Conservation (phyloP, 768 basidiomycete genomes). For the Pulveroboletus ravenelii region DNA sequence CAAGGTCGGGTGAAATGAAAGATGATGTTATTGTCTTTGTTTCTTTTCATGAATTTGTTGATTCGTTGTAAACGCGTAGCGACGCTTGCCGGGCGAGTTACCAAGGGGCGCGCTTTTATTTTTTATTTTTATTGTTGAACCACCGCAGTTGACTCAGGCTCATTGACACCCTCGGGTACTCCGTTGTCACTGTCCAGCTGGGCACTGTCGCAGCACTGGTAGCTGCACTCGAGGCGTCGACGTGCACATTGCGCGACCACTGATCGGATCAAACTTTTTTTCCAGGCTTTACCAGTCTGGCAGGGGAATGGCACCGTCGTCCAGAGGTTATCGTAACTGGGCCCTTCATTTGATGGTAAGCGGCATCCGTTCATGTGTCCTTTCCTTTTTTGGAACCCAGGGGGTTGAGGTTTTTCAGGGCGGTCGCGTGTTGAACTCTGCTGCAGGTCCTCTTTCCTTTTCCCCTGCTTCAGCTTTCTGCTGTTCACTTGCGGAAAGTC, state of each 20-base stretch:
- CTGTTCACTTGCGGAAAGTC: slow-evolving; percentile 37
- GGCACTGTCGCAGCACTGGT: too few relatives aligned
- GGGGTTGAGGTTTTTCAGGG: slow-evolving; percentile 34
- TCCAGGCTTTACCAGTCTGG: not conserved
- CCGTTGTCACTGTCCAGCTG: too few relatives aligned
- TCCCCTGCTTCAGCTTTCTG: slow-evolving; percentile 24
- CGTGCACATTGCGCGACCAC: too few relatives aligned
- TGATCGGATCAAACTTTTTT: not conserved
- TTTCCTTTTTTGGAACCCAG: slow-evolving; percentile 28
- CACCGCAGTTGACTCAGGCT: too few relatives aligned
- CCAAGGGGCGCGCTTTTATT: not conserved
- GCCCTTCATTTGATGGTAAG: slow-evolving; percentile 24
- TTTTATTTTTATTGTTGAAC: too few relatives aligned
- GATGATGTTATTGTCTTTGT: slow-evolving; percentile 21
- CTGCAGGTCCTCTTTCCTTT: slow-evolving; percentile 13
- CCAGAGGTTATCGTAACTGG: slow-evolving; percentile 8
- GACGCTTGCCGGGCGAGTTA: slow-evolving; percentile 12
- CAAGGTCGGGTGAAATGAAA: slow-evolving; percentile 1
- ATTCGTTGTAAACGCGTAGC: slow-evolving; percentile 20
- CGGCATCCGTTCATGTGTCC: slow-evolving; percentile 13
- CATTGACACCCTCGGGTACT: too few relatives aligned
- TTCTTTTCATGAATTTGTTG: not conserved
- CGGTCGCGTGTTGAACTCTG: slow-evolving; percentile 25
- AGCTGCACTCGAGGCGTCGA: too few relatives aligned
- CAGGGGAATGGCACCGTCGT: slow-evolving; percentile 1